phyloP scores from a whole-genome alignment of 306 rosid species.

The Vigna reflexopilosa region DNA sequence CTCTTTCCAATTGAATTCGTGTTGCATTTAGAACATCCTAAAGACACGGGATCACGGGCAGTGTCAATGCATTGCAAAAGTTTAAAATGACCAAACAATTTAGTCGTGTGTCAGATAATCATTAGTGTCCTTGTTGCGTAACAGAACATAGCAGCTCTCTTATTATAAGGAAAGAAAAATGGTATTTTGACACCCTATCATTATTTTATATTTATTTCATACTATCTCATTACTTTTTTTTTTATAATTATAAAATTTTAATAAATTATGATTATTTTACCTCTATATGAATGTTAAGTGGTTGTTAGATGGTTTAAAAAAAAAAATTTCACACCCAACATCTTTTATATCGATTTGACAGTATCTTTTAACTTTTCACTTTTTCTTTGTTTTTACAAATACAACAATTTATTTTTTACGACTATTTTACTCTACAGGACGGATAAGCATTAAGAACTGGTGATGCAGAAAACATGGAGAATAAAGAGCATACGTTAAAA shows the following conservation, averaged over 20 bases:
- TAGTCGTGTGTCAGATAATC: slow-evolving; percentile 5
- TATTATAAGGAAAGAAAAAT: not conserved
- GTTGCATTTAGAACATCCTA: slow-evolving; percentile 92
- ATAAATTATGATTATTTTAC: too few species aligned
- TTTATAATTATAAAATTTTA: too few species aligned
- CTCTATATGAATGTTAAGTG: too few species aligned
- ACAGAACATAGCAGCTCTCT: not conserved
- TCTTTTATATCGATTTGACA: too few species aligned
- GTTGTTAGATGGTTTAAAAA: too few species aligned
- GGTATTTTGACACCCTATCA: too few species aligned
- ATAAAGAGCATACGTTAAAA: slow-evolving; percentile 69
- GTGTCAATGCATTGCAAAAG: slow-evolving; percentile 26
- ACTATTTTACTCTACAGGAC: not conserved
- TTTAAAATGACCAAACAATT: not conserved
- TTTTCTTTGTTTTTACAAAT: too few species aligned
- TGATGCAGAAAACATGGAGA: slow-evolving; percentile 31
- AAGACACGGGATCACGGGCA: slow-evolving; percentile 39
- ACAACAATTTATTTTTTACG: too few species aligned
- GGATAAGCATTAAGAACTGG: not conserved
- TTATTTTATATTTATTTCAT: too few species aligned
- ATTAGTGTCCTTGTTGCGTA: not conserved
- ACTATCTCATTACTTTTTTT: too few species aligned
- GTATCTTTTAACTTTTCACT: too few species aligned
- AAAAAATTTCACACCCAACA: too few species aligned
- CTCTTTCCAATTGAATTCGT: slow-evolving; percentile 82